phyloP scores from a whole-genome alignment of 1,284 basidiomycete species.

The Apiotrichum sp. region DNA sequence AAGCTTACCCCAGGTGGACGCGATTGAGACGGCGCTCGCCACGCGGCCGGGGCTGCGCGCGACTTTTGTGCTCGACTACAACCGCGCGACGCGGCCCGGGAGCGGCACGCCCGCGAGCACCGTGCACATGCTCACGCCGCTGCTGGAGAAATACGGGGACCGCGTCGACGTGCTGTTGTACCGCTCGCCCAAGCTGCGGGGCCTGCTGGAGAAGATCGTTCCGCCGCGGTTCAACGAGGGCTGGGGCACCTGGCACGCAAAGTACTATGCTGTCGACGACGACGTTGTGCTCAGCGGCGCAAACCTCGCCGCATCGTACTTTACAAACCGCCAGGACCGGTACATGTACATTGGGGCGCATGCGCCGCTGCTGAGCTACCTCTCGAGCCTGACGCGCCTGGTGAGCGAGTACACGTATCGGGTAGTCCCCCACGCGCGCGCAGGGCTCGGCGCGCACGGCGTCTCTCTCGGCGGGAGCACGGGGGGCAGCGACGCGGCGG shows the following conservation, averaged over 20 bases:
- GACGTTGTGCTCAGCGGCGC: constrained; percentile 89
- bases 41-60: constrained; percentile 61
- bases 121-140: constrained; percentile 64
- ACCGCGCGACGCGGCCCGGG: constrained; percentile 82
- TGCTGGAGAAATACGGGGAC: constrained; percentile 64
- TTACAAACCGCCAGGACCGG: constrained; percentile 89
- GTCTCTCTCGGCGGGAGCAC: constrained; percentile 7
- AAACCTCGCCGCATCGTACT: constrained; percentile 92
- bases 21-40: constrained; percentile 58
- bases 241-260: constrained; percentile 97
- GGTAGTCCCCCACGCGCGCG: constrained; percentile 8
- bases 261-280: constrained; percentile 90
- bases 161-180: constrained; percentile 74
- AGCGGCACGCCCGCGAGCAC: constrained; percentile 54
- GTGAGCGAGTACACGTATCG: constrained; percentile 69
- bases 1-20: constrained; percentile 55
- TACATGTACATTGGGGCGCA: constrained; percentile 72
- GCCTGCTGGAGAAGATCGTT: constrained; percentile 66
- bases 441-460: constrained; percentile 9
- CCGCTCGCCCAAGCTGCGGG: constrained; percentile 75
- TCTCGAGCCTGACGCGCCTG: constrained; percentile 66
- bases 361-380: constrained; percentile 67
- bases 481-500: constrained; percentile 9
- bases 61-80: constrained; percentile 75
- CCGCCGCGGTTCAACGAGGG: constrained; percentile 95